A percentile compares a stretch with the other conserved stretches of the same genome.
Conservation (phyloP, 192 early-diverging fungal genomes). For the Linnemannia zychae region DNA sequence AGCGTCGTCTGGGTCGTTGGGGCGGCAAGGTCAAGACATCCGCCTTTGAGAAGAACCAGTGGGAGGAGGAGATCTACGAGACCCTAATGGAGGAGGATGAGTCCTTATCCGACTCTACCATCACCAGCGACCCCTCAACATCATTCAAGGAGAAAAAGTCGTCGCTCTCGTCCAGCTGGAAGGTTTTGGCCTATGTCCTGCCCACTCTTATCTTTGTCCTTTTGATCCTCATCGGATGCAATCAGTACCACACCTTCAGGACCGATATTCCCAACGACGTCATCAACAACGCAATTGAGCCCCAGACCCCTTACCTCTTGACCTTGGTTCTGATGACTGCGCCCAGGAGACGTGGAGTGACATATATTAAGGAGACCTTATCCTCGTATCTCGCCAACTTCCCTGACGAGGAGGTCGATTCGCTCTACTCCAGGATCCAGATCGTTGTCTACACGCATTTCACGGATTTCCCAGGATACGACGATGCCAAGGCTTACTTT, state of each 20-base stretch:
- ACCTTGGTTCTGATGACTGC: constrained; percentile 67
- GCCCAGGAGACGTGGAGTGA: constrained; percentile 57
- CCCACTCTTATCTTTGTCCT: constrained; percentile 32
- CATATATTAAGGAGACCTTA: constrained; percentile 62
- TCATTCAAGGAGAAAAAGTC: constrained; percentile 29
- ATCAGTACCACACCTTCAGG: constrained; percentile 34
- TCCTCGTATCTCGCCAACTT: constrained; percentile 63
- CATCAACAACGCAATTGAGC: constrained; percentile 38
- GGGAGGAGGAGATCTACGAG: constrained; percentile 30
- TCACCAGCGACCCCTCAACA: background rate
- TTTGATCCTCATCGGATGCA: constrained; percentile 44
- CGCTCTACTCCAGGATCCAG: constrained; percentile 62
- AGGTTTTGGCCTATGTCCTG: constrained; percentile 14
- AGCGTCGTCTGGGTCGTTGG: constrained; percentile 40
- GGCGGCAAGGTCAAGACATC: constrained; percentile 41
- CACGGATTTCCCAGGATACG: constrained; percentile 60
- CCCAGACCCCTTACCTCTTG: constrained; percentile 58
- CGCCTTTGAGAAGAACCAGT: constrained; percentile 36
- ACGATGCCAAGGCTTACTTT: constrained; percentile 52
- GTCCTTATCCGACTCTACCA: constrained; percentile 30
- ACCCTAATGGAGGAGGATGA: constrained; percentile 38
- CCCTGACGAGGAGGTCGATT: constrained; percentile 54
- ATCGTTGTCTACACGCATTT: constrained; percentile 69
- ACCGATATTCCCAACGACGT: constrained; percentile 28
- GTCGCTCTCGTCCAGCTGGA: constrained; percentile 8